Base-by-base conservation (phyloP, 208 protist genomes). In the Sergeia podlipaevii region DNA sequence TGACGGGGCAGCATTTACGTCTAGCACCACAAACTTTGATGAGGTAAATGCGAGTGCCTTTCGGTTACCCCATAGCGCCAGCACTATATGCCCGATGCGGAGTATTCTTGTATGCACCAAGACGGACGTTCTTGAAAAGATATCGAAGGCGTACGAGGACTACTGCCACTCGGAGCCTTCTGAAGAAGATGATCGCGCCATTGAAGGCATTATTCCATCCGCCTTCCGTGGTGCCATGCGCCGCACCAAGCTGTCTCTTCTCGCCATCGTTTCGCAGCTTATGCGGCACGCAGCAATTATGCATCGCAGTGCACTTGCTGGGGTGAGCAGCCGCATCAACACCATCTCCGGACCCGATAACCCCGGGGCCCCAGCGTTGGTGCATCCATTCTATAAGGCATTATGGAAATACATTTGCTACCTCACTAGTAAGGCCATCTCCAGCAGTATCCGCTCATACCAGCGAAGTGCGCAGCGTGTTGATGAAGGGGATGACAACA, bases 61-160 rank as follows among this genome's bases (percentile, higher is more conserved):
- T 32, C 61, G 58, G 8, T 39, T 74, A n/a, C 70, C 65, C 4
- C 60, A 63, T 4, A 36, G 44, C 20, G 53, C 50, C 2, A 49
- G 26, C 4, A 69, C 48, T 11, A 61, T 81, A 24, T 79, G 64
- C 59, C 52, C 80, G 2, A 53, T 91, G 41, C 68, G 59, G 28
- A 83, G 61, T 47, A 53, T 91, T 24, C 45, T 94, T 44, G 69
- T 90, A 8, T 89, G 77, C 61, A 91, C 70, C 41, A 94, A 89
- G 43, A 66, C 77, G 0, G 86, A 94, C 27, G 18, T 61, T 13
- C 55, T 94, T 6, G 80, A 89, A 24, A 60, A 72, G 36, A 39
- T 74, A 0, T 79, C 79, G 37, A 72, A 70, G 10, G 48, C 73
- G 8, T 52, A 65, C 38, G 27, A 15, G 10, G 51, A 37, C 8